Evolutionary conservation across 140 eudicot species (phyloP).

Genomic region (Senecio squalidus): DNA sequence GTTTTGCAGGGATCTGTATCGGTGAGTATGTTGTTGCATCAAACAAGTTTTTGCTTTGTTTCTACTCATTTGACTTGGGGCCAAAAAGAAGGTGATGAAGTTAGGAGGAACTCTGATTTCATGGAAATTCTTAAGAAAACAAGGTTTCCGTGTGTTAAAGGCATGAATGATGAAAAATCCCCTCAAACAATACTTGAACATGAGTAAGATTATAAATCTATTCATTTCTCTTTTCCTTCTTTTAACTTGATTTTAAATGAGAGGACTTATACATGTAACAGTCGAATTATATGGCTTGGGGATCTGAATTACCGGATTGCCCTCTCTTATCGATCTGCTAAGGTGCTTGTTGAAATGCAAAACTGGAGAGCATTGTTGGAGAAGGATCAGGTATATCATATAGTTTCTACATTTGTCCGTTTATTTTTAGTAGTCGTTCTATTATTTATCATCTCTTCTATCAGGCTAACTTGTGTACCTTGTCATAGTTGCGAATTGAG

Average conservation of each 20-base stretch:
- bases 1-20: constrained; percentile 82
- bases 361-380: constrained; percentile 93
- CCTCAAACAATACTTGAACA: constrained; percentile 85
- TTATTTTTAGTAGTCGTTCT: background rate
- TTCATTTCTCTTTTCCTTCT: background rate
- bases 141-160: constrained; percentile 79
- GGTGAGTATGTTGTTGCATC: constrained; percentile 83
- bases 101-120: constrained; percentile 84
- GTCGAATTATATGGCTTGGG: constrained; percentile 97
- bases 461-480: constrained; percentile 2
- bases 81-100: constrained; percentile 88
- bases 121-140: constrained; percentile 87
- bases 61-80: constrained; percentile 94
- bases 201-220: constrained; percentile 59
- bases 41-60: constrained; percentile 94
- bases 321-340: constrained; percentile 82
- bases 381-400: constrained; percentile 67
- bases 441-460: background rate
- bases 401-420: background rate
- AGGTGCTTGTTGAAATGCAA: constrained; percentile 95
- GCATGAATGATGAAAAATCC: constrained; percentile 58
- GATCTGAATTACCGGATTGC: constrained; percentile 90
- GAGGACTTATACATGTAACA: constrained; percentile 17
- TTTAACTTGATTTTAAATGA: background rate
- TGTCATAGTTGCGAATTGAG: constrained; percentile 66